Evolutionary conservation across 2,329 filamentous ascomycete species (phyloP), one percentile per base, ranked within the genome.

Genomic region (Hymenoscyphus fraxineus): DNA sequence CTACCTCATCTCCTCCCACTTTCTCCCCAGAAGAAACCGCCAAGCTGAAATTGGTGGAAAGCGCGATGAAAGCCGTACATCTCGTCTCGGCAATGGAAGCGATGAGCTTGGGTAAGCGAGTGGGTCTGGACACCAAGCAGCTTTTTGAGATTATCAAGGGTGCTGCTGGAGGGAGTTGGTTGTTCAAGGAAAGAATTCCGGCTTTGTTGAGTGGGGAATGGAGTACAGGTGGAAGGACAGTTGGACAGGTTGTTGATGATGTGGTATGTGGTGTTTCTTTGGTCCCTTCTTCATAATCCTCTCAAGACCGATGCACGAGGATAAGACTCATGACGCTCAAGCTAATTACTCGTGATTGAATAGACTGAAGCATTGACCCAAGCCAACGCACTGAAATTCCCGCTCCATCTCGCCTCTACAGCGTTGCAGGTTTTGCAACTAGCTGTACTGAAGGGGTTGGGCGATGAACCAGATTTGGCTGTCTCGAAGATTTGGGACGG

Each of bases 41-140:
- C 2, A 71, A 69, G 38, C 47, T 73, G 12, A 86, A 76, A 69
- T 80, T 86, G 58, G 80, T 86, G 59, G 82, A 86, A 70, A 82
- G 86, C 68, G 79, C 86, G 4, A 80, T 87, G 54, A 82, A 83
- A 0, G 84, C 82, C 1, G 82, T 85, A 4, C 84, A 87, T 71
- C 85, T 87, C 58, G 79, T 83, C 9, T 77, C 81, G 0, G 79
- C 83, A 2, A 80, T 79, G 16, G 85, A 87, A 73, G 82, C 82
- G 0, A 84, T 86, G 78, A 82, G 82, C 0, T 80, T 87, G 60
- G 83, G 81, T 1, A 81, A 81, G 2, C 78, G 79, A 10, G 77
- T 85, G 3, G 83, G 83, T 0, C 70, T 86, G 32, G 81, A 86
- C 64, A 80, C 82, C 0, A 75, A 79, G 62, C 76, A 78, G 2